Base-by-base conservation (phyloP, 805 yeast genomes). In the Sugiyamaella marilandica region DNA sequence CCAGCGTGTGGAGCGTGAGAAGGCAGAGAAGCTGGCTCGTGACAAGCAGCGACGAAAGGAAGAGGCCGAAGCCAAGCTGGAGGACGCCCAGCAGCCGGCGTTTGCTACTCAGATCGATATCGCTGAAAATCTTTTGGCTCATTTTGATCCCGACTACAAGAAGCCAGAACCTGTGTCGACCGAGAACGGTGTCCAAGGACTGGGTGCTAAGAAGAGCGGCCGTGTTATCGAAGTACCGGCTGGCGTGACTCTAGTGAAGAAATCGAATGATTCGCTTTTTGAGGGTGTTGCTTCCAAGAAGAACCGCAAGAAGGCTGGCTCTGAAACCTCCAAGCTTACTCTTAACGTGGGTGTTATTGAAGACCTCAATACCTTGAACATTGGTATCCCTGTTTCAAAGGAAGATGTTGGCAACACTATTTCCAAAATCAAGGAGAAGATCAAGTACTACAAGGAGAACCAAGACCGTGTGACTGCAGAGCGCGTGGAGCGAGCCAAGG, bases 391-490 rank as follows among this genome's bases (percentile, higher is more conserved):
- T 67, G 76, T 84, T 55, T 78, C 83, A 62, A 73, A 79, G 58
- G 94, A 83, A 14, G 92, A 87, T 51, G 82, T 85, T 59, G 76
- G 84, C 32, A 70, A 71, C 44, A 81, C 92, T 57, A 70, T 87
- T 63, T 81, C 75, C 49, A 74, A 81, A 59, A 81, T 92, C 71
- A 81, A 83, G 75, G 79, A 76, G 62, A 90, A 94, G 70, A 80
- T 87, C 65, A 75, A 73, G 53, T 82, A 82, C 58, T 86, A 80
- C 73, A 74, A 78, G 69, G 75, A 77, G 47, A 82, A 83, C 71
- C 95, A 89, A 74, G 91, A 84, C 55, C 87, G 82, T 53, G 87
- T 83, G 65, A 88, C 97, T 55, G 79, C 82, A 67, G 79, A 80
- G 69, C 85, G 86, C 69, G 76, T 86, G 59, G 87, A 79, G 63